phyloP scores from a whole-genome alignment of 306 rosid genomes.

The Echinosophora koreensis region DNA sequence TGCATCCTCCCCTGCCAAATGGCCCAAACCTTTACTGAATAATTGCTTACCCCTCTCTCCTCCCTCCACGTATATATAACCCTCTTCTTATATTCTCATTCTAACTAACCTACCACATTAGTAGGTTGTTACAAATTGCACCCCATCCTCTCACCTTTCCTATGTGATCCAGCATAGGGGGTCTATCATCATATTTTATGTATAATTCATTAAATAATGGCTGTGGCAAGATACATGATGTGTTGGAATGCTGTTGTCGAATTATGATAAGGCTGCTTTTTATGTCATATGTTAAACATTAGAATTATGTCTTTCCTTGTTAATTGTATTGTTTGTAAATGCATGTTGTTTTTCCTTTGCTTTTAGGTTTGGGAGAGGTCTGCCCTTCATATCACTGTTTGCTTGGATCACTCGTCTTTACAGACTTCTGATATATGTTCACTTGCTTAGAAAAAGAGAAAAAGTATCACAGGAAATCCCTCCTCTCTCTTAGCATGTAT shows the following conservation, averaged over 20 bases:
- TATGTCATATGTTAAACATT: conserved; percentile 11
- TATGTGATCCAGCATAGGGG: no score
- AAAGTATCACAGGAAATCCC: not conserved
- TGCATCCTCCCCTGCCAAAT: no score
- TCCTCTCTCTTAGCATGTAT: not conserved
- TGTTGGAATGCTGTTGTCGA: conserved; percentile 14
- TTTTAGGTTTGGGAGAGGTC: conserved; percentile 7
- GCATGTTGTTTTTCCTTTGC: not conserved
- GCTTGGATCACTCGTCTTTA: not conserved
- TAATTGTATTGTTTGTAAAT: not conserved
- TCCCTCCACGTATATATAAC: no score
- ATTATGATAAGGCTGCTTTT: conserved; percentile 23
- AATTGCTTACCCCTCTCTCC: no score
- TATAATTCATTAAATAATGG: not conserved
- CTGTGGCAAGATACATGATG: not conserved
- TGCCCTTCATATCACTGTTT: not conserved
- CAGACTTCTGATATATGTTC: conserved; percentile 16
- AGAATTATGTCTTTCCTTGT: conserved; percentile 29
- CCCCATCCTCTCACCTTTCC: no score
- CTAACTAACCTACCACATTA: no score
- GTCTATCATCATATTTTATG: not conserved
- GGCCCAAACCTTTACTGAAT: no score
- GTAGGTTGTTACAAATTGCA: no score
- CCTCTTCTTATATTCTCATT: no score
- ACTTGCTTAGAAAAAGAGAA: not conserved